Base-by-base conservation (phyloP, 164 flowering plant species). In the Amborella trichopoda region DNA sequence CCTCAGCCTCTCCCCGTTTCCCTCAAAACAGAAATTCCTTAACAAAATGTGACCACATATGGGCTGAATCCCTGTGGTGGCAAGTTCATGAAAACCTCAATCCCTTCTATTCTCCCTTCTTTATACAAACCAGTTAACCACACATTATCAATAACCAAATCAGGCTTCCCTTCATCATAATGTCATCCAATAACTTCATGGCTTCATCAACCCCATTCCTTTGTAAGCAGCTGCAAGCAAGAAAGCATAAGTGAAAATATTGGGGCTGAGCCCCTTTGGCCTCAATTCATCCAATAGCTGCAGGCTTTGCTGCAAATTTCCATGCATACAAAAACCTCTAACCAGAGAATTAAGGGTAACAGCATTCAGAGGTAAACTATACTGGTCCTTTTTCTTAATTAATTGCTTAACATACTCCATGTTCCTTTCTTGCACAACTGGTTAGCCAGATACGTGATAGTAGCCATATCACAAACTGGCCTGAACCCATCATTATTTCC, bases 61-160 rank as follows among this genome's bases (percentile, higher is more conserved):
- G 95, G 86, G 28, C 39, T 50, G 66, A 91, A 78, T 3, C 99
- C 95, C 60, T 67, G 75, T 0, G 57, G 49, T 0, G 95, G 86
- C 39, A 87, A 60, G 44, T 60, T 59, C 72, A 82, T 68, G 46
- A 84, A 82, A 42, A 79, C 69, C 9, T 8, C 22, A 18, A 82
- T 64, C 0, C 95, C 96, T 41, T 84, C 81, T 0, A 55, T 49
- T 61, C 94, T 67, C 42, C 76, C 84, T 68, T 87, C 95, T 55
- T 78, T 82, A 68, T 94, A 84, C 50, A 91, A 63, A 26, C 88
- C 95, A 16, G 85, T 87, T 30, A 91, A 58, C 59, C 86, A 40
- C 46, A 87, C 82, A 69, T 91, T 91, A 66, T 87, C 80, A 48
- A 79, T 78, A 41, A 84, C 90, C 75, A 87, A 65, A 65, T 84